These are phyloP conservation scores for Papilionanthe hybrid DNA, from an alignment of 116 monocot genomes.

Conservation along the genomic window DNA sequence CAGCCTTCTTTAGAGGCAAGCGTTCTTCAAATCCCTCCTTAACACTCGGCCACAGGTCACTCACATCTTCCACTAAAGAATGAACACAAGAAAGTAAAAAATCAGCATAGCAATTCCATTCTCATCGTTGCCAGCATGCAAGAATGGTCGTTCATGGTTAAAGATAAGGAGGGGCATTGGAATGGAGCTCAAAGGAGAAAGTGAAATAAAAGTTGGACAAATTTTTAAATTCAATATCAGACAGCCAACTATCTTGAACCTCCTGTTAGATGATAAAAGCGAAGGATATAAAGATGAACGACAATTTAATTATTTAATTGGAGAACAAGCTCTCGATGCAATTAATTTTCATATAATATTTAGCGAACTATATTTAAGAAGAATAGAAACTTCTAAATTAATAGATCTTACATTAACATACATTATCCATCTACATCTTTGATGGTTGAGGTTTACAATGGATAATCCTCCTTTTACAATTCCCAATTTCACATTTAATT, in stretches of 20 bases:
- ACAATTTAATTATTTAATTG: neutral
- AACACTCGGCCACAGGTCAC: constrained; percentile 91
- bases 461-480: neutral
- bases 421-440: neutral
- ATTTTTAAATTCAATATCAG: neutral
- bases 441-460: no score
- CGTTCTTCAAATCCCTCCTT: constrained; percentile 80
- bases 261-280: neutral
- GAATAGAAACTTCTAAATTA: no score
- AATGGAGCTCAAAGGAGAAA: no score
- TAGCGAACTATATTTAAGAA: no score
- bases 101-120: neutral
- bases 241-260: neutral
- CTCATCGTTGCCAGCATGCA: neutral
- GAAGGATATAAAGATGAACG: neutral
- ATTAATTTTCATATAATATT: neutral
- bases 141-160: neutral
- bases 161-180: neutral
- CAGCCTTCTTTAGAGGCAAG: constrained; percentile 78
- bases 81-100: constrained; percentile 9
- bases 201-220: neutral
- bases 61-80: constrained; percentile 91
- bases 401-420: no score
- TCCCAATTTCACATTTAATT: neutral
- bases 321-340: neutral